phyloP scores from a whole-genome alignment of 2,329 filamentous ascomycete species.

The Simplicillium sp. region DNA sequence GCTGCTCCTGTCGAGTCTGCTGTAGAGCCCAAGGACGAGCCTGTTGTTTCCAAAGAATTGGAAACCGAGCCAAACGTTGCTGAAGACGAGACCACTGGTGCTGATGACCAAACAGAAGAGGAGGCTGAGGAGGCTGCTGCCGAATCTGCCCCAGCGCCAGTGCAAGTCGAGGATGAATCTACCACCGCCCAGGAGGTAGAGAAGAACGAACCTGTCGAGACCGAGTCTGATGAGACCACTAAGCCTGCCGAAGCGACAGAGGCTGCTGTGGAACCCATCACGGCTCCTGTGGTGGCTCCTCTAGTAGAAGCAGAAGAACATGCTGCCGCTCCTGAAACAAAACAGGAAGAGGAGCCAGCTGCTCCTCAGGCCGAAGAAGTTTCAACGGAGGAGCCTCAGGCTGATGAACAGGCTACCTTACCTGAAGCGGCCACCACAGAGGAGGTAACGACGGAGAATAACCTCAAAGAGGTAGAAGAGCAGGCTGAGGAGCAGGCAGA shows the following conservation, averaged over 20 bases:
- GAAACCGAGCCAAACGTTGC: constrained; percentile 1
- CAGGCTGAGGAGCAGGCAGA: neutral
- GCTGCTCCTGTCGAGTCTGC: constrained; percentile 11
- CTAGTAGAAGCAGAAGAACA: neutral
- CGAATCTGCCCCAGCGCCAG: neutral
- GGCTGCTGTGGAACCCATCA: neutral
- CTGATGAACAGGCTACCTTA: neutral
- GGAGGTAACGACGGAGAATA: neutral
- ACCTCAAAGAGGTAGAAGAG: neutral
- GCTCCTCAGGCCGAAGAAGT: neutral
- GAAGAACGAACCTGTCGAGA: neutral
- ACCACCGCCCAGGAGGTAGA: neutral
- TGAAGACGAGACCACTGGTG: neutral
- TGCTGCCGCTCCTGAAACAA: neutral
- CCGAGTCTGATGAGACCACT: neutral
- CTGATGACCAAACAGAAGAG: too few relatives aligned
- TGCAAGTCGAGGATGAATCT: neutral
- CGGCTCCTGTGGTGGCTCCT: neutral
- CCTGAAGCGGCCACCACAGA: neutral
- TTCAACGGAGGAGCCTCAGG: neutral
- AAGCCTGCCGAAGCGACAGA: neutral
- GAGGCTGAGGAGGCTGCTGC: neutral
- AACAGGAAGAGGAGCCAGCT: neutral
- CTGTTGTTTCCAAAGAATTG: too few relatives aligned
- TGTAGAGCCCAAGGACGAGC: too few relatives aligned